Conservation (phyloP, 371 early-diverging fungal genomes). For the Mucor lusitanicus region DNA sequence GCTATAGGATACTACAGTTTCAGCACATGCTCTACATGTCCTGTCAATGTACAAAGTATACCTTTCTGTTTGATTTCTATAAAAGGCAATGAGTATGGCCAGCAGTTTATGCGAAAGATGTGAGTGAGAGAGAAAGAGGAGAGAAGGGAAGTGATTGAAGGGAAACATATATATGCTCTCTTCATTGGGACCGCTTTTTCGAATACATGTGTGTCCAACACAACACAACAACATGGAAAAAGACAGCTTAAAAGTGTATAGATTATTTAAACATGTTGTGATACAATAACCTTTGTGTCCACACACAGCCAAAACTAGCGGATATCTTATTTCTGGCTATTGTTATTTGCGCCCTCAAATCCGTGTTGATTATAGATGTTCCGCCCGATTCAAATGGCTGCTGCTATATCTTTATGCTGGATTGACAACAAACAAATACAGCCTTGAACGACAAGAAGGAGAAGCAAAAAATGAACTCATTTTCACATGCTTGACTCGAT, state of each 20-base stretch:
- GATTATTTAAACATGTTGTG: conserved; percentile 1
- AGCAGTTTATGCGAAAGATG: not conserved
- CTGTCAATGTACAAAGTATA: not conserved
- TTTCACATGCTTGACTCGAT: not conserved
- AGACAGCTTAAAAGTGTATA: not conserved
- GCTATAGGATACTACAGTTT: not conserved
- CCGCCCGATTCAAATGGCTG: not conserved
- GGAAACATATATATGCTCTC: not conserved
- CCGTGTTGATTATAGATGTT: not conserved
- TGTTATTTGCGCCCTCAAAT: not conserved
- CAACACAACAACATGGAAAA: not conserved
- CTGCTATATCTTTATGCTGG: not conserved
- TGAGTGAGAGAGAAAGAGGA: not conserved
- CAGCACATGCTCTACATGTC: not conserved
- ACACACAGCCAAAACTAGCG: not conserved
- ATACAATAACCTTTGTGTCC: not conserved
- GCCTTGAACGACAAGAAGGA: not conserved
- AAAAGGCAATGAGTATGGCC: not conserved
- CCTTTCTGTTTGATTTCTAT: not conserved
- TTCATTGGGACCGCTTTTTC: conserved; percentile 4
- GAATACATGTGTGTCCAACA: not conserved
- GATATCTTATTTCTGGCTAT: not conserved
- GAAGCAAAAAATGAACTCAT: not conserved
- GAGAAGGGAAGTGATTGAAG: not conserved
- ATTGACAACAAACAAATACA: conserved; percentile 2